Conservation (phyloP, 2,329 filamentous ascomycete species). For the Pseudogymnoascus sp. region DNA sequence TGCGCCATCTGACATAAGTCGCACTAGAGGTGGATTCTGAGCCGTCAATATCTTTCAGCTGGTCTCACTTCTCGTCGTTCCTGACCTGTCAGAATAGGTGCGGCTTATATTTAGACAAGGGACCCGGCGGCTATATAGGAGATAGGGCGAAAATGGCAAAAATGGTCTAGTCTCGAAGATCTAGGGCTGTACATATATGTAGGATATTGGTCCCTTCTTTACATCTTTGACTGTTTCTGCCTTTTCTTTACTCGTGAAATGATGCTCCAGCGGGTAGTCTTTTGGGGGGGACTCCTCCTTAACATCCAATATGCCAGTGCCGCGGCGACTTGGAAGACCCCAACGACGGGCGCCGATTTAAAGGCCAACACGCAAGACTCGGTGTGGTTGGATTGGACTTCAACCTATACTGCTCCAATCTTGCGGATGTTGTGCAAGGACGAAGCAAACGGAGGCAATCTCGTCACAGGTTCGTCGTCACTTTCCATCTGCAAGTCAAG, state of each 20-base stretch:
- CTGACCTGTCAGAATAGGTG: not conserved
- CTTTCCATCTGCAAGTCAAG: not conserved
- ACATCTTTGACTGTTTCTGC: not conserved
- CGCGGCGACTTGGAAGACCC: slow-evolving; percentile 13
- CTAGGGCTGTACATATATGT: not conserved
- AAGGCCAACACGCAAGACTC: slow-evolving; percentile 15
- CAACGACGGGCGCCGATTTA: slow-evolving; percentile 9
- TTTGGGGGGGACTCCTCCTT: not conserved
- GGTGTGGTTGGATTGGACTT: slow-evolving; percentile 15
- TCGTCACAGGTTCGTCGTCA: not conserved
- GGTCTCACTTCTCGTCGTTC: not conserved
- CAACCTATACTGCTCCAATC: slow-evolving; percentile 10
- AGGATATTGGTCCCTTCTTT: not conserved
- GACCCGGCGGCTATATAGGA: not conserved
- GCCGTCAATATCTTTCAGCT: not conserved
- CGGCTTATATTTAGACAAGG: not conserved
- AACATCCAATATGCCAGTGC: not conserved
- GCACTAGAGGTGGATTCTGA: not conserved
- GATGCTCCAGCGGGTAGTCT: not conserved
- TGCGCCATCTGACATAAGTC: not conserved
- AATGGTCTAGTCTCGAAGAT: not conserved
- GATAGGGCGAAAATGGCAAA: not conserved
- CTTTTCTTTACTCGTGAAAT: not conserved
- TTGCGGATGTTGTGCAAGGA: slow-evolving; percentile 17
- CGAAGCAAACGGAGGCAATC: not conserved